Conservation (phyloP, 2,329 filamentous ascomycete species). For the Paracoccidioides lutzii region DNA sequence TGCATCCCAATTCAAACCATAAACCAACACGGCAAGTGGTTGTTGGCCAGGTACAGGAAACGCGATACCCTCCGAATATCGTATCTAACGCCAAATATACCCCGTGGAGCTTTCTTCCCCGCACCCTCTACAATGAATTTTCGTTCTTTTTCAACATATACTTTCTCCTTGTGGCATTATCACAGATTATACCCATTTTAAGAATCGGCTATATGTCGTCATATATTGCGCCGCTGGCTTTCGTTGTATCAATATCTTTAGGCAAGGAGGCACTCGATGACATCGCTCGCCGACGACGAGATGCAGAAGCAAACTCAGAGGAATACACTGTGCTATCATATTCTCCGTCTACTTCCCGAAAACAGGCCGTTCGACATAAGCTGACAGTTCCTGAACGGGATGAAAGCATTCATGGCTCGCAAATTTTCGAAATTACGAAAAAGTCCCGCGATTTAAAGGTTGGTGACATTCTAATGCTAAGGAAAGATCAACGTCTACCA, state of each 20-base stretch:
- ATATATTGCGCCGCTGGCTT: conserved; percentile 82
- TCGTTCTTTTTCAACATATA: conserved; percentile 99
- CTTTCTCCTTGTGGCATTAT: conserved; percentile 87
- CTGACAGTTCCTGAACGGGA: conserved; percentile 12
- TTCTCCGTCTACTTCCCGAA: conserved; percentile 28
- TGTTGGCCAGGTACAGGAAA: conserved; percentile 59
- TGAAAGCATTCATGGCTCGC: conserved; percentile 19
- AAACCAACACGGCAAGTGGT: conserved; percentile 57
- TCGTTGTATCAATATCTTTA: conserved; percentile 82
- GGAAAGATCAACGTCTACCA: conserved; percentile 83
- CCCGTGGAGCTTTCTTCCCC: conserved; percentile 79
- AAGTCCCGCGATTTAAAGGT: conserved; percentile 83
- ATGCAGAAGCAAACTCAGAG: conserved; percentile 90
- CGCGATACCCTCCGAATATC: conserved; percentile 75
- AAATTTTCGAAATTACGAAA: conserved; percentile 55
- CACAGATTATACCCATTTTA: conserved; percentile 77
- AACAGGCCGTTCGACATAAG: conserved; percentile 8
- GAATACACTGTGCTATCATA: conserved; percentile 68
- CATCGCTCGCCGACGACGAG: conserved; percentile 68
- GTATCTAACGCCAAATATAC: conserved; percentile 98
- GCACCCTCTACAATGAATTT: conserved; percentile 96
- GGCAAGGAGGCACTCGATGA: conserved; percentile 95
- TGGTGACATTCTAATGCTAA: conserved; percentile 85
- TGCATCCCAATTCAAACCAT: conserved; percentile 17
- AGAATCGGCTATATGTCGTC: conserved; percentile 91